Percentiles rank a stretch among this genome's conserved stretches.
Conservation (phyloP, 768 basidiomycete genomes). For the Phanerochaete sordida region DNA sequence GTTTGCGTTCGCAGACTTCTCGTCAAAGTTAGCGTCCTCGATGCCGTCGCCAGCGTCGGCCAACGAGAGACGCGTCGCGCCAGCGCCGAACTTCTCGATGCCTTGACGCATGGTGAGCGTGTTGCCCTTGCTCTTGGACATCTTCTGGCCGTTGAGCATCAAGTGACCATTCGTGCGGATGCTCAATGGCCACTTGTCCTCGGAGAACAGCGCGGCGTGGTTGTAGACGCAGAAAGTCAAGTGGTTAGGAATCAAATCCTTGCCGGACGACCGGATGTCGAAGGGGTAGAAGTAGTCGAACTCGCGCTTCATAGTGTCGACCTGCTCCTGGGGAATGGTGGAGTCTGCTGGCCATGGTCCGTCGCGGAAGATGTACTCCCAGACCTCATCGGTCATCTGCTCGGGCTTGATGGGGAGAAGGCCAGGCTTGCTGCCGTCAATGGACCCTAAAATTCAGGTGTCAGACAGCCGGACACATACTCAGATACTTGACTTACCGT, state of each 20-base stretch:
- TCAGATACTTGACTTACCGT: slow-evolving; percentile 50
- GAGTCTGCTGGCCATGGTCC: slow-evolving; percentile 71
- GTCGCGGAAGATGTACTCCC: slow-evolving; percentile 88
- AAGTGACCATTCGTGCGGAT: slow-evolving; percentile 96
- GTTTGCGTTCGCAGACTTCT: slow-evolving; percentile 95
- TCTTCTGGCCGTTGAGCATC: slow-evolving; percentile 97
- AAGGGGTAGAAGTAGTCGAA: slow-evolving; percentile 98
- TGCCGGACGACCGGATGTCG: slow-evolving; percentile 96
- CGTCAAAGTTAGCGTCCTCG: slow-evolving; percentile 99
- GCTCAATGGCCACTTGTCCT: slow-evolving; percentile 86
- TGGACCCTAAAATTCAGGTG: slow-evolving; percentile 43
- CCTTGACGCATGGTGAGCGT: slow-evolving; percentile 87
- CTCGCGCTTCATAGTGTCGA: slow-evolving; percentile 81
- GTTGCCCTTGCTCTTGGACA: slow-evolving; percentile 97
- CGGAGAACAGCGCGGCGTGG: slow-evolving; percentile 90
- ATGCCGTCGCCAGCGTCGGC: slow-evolving; percentile 97
- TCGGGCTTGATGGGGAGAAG: slow-evolving; percentile 82
- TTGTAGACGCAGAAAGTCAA: slow-evolving; percentile 92
- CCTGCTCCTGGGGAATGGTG: slow-evolving; percentile 70
- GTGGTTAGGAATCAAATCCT: slow-evolving; percentile 95
- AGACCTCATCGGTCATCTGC: slow-evolving; percentile 96
- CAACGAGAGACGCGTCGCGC: slow-evolving; percentile 86
- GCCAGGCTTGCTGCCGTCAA: slow-evolving; percentile 78
- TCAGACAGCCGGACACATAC: background rate
- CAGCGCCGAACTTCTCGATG: slow-evolving; percentile 94